Evolutionary conservation across 371 early-diverging fungal species (phyloP).

Genomic region (Nematocida parisii): DNA sequence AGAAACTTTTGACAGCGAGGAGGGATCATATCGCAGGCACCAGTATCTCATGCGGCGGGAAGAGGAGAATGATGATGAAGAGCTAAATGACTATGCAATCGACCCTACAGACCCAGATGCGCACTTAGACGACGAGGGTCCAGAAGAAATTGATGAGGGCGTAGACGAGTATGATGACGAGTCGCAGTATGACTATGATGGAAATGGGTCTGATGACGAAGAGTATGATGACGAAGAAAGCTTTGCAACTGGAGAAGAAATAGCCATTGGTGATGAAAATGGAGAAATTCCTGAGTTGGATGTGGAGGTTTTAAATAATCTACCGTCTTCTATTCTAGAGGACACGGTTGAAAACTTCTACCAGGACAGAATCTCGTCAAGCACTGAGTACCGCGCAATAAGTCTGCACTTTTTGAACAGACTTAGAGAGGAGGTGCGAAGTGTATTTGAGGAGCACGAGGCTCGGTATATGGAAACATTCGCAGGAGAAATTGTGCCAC

Average conservation of each 20-base stretch:
- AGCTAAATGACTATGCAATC: neutral
- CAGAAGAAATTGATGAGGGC: neutral
- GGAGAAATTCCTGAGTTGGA: slow-evolving; percentile 58
- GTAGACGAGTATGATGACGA: slow-evolving; percentile 3
- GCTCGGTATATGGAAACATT: slow-evolving; percentile 50
- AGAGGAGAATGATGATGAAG: neutral
- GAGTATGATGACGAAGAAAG: slow-evolving; percentile 45
- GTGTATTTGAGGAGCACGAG: slow-evolving; percentile 58
- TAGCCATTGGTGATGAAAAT: slow-evolving; percentile 42
- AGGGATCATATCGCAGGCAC: neutral
- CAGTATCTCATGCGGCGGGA: no score
- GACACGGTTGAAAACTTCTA: slow-evolving; percentile 49
- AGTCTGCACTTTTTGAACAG: slow-evolving; percentile 51
- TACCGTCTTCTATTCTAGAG: slow-evolving; percentile 27
- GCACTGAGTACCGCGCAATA: slow-evolving; percentile 48
- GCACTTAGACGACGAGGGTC: neutral
- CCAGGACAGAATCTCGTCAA: slow-evolving; percentile 45
- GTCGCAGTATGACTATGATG: slow-evolving; percentile 15
- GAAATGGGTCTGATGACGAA: neutral
- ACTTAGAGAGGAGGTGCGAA: slow-evolving; percentile 40
- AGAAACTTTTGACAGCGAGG: neutral
- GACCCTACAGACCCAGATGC: neutral
- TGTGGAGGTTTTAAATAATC: slow-evolving; percentile 43
- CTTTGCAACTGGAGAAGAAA: slow-evolving; percentile 44
- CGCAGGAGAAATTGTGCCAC: slow-evolving; percentile 15